A percentile compares a stretch with the other conserved stretches of the same genome.
Evolutionary conservation across 305 asterid species (phyloP).

Genomic region (Salvia sclarea): DNA sequence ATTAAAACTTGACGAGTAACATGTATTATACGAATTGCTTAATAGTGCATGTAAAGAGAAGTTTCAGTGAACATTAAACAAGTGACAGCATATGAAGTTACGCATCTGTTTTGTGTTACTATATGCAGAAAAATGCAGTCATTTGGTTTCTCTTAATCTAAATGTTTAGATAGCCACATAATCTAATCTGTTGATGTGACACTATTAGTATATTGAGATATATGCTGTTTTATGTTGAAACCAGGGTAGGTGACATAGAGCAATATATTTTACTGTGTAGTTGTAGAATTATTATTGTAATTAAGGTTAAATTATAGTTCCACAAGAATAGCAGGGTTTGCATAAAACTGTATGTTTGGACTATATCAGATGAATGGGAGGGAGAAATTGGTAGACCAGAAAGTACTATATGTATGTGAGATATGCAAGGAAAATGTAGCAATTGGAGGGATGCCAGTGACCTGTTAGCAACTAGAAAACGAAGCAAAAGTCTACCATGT

Average conservation of each 20-base stretch:
- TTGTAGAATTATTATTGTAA: neutral
- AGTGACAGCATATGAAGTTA: neutral
- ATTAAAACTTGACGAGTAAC: neutral
- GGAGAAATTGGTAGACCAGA: neutral
- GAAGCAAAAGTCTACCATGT: neutral
- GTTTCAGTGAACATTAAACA: neutral
- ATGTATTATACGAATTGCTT: neutral
- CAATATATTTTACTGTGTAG: neutral
- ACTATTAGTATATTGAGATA: neutral
- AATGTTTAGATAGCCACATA: constrained; percentile 9
- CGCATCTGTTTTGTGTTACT: constrained; percentile 8
- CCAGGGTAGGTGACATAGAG: neutral
- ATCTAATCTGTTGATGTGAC: neutral
- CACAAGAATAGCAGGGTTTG: neutral
- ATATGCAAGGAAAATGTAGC: neutral
- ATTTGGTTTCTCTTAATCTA: neutral
- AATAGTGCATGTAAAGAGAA: neutral
- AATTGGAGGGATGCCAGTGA: neutral
- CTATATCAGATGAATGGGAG: neutral
- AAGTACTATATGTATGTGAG: neutral
- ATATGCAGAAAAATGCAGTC: neutral
- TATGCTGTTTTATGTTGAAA: neutral
- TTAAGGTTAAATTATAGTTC: neutral
- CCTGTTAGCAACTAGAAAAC: neutral
- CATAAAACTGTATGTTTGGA: neutral